Percentiles rank a stretch among this genome's conserved stretches.
These are phyloP conservation scores for Diplodia sapinea DNA, from an alignment of 2,329 filamentous ascomycete genomes.

Conservation along the genomic window DNA sequence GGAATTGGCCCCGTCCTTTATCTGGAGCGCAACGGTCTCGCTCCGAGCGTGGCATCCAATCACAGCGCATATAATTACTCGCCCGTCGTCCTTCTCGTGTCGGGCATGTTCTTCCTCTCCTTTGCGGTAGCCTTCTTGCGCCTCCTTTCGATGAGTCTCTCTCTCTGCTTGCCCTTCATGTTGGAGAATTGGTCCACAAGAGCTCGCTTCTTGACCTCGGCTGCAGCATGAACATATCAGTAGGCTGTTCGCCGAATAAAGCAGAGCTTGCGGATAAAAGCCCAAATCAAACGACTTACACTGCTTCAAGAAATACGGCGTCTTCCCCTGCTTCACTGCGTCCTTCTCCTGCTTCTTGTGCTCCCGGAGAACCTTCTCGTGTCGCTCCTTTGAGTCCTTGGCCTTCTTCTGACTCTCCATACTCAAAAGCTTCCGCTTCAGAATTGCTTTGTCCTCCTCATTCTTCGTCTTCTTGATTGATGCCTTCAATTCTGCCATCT, in stretches of 20 bases:
- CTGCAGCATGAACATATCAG: constrained; percentile 44
- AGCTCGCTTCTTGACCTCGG: constrained; percentile 58
- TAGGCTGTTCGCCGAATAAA: background rate
- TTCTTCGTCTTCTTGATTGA: constrained; percentile 73
- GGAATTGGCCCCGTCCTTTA: background rate
- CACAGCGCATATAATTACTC: background rate
- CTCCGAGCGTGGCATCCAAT: background rate
- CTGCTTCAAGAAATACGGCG: constrained; percentile 89
- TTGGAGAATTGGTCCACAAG: constrained; percentile 29
- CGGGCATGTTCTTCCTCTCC: constrained; percentile 72
- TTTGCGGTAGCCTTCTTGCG: constrained; percentile 86
- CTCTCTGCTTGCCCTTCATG: constrained; percentile 59
- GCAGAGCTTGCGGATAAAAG: background rate
- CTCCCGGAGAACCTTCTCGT: constrained; percentile 71
- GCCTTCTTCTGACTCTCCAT: constrained; percentile 81
- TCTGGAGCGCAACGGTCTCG: background rate
- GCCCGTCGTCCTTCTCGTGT: constrained; percentile 33
- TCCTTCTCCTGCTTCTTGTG: constrained; percentile 86
- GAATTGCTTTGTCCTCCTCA: constrained; percentile 66
- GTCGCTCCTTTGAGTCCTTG: constrained; percentile 70
- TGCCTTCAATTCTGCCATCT: constrained; percentile 75
- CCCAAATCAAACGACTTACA: constrained; percentile 43
- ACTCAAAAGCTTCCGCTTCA: constrained; percentile 75
- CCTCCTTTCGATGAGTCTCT: constrained; percentile 82
- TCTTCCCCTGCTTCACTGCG: constrained; percentile 76